A percentile compares a stretch with the other conserved stretches of the same genome.
Conservation (phyloP, 805 yeast genomes). For the Ogataea ganodermae region DNA sequence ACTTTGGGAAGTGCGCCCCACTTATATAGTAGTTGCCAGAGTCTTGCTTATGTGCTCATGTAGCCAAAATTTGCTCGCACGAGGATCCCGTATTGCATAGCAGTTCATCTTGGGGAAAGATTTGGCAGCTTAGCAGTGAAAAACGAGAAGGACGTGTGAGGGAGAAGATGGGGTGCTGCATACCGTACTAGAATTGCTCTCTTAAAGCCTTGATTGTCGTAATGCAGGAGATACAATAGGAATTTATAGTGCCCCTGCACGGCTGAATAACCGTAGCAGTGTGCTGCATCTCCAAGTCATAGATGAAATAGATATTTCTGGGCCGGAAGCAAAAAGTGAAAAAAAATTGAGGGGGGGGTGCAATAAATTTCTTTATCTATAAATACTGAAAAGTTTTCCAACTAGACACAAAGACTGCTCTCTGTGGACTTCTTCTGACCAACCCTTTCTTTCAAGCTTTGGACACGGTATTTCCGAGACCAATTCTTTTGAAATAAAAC, state of each 20-base stretch:
- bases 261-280: background rate
- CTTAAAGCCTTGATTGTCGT: background rate
- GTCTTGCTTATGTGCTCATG: no score
- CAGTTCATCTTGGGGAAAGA: background rate
- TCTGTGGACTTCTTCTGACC: background rate
- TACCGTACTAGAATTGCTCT: background rate
- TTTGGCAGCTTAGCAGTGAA: no score
- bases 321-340: background rate
- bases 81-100: background rate
- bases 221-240: background rate
- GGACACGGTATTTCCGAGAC: constrained; percentile 7
- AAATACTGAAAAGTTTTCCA: background rate
- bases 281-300: background rate
- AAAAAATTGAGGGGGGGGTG: background rate
- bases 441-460: constrained; percentile 5
- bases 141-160: background rate
- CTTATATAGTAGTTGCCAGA: no score
- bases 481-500: background rate
- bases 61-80: background rate
- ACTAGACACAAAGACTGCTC: background rate
- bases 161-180: constrained; percentile 4
- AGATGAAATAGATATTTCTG: constrained; percentile 3
- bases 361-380: background rate
- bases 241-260: background rate
- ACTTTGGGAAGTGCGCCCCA: no score